These are phyloP conservation scores for Albizia julibrissin DNA, from an alignment of 306 rosid genomes.

Conservation along the genomic window DNA sequence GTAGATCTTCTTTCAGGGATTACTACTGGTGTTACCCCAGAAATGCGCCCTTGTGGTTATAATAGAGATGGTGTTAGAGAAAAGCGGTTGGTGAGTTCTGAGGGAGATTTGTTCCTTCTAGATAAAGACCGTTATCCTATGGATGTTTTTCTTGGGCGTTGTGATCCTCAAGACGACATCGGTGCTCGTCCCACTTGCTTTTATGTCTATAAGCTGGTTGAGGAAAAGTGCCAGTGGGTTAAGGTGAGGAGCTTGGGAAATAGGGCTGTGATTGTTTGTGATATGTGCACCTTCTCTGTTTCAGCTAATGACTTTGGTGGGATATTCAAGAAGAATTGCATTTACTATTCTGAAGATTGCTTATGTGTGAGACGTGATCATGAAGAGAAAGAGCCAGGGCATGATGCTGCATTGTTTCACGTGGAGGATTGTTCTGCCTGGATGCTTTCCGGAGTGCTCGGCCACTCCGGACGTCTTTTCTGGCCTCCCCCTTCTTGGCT, in stretches of 20 bases:
- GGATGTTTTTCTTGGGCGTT: not conserved
- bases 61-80: not conserved
- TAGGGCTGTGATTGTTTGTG: not conserved
- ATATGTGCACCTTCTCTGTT: not conserved
- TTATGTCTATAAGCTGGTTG: conserved; percentile 1
- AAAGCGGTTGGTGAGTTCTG: not conserved
- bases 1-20: too few species aligned
- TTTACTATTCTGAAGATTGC: not conserved
- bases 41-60: too few species aligned
- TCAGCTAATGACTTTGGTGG: not conserved
- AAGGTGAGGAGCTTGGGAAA: not conserved
- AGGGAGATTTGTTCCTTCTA: not conserved
- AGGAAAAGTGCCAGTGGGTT: not conserved
- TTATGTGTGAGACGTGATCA: not conserved
- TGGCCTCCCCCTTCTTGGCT: not conserved
- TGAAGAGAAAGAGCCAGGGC: not conserved
- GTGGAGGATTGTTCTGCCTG: not conserved
- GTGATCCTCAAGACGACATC: not conserved
- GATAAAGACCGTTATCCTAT: not conserved
- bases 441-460: not conserved
- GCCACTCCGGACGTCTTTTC: not conserved
- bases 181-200: not conserved
- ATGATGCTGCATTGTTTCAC: not conserved
- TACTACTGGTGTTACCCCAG: too few species aligned
- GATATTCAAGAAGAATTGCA: not conserved